These are phyloP conservation scores for Fibroporia radiculosa DNA, from an alignment of 768 basidiomycete genomes.

Conservation along the genomic window DNA sequence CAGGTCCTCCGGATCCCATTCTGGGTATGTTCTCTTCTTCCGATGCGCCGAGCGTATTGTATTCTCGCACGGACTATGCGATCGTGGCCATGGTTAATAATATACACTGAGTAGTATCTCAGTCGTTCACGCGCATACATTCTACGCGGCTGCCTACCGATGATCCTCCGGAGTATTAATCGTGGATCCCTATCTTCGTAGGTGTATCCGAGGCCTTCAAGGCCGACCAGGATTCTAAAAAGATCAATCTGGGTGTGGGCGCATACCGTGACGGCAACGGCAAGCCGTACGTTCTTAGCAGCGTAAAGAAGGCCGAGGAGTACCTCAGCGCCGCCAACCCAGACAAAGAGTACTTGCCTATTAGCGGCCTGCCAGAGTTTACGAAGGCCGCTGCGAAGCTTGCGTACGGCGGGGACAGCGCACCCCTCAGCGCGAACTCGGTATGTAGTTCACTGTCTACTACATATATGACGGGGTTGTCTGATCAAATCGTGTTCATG, in stretches of 20 bases:
- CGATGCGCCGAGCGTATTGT: too few species aligned
- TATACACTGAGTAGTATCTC: too few species aligned
- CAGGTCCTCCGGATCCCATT: constrained; percentile 90
- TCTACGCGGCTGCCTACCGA: background rate
- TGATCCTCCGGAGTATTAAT: constrained; percentile 4
- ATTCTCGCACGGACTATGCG: constrained; percentile 7
- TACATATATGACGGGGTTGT: background rate
- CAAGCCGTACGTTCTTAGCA: constrained; percentile 88
- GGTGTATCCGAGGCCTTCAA: constrained; percentile 95
- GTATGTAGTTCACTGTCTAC: constrained; percentile 35
- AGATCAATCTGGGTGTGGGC: constrained; percentile 98
- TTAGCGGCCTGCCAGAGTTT: constrained; percentile 84
- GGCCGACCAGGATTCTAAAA: constrained; percentile 84
- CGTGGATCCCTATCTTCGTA: constrained; percentile 19
- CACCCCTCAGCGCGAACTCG: constrained; percentile 60
- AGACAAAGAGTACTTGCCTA: constrained; percentile 97
- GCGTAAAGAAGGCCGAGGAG: constrained; percentile 89
- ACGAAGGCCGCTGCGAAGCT: constrained; percentile 82
- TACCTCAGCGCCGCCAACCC: constrained; percentile 51
- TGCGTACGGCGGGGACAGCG: constrained; percentile 82
- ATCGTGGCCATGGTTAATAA: too few species aligned
- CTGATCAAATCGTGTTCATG: constrained; percentile 1
- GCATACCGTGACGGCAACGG: constrained; percentile 92
- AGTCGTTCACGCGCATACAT: background rate
- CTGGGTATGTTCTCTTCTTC: constrained; percentile 51